Evolutionary conservation across 495 filamentous ascomycete species (phyloP), one percentile per base, ranked within the genome.

Genomic region (Amniculicola lignicola): DNA sequence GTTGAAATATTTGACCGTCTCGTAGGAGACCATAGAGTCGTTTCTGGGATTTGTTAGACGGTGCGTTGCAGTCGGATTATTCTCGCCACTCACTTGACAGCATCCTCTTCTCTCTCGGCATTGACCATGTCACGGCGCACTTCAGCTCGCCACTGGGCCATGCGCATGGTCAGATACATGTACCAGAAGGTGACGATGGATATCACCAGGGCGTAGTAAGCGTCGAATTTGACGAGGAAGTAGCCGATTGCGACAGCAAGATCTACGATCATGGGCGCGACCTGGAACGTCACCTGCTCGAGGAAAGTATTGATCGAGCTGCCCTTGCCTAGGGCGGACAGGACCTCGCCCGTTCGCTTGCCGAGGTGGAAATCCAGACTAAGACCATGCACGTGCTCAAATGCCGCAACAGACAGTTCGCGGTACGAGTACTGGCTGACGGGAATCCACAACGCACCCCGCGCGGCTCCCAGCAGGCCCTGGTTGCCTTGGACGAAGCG

Each of bases 1-100:
- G 65, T 96, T 96, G 78, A 98, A 98, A 67, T 97, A 97, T 69
- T 98, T 97, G 64, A 98, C 93, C 21, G 93, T 97, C 70, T 98
- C 93, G 68, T 97, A 98, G 10, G 90, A 93, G 29, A 90, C 84
- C 80, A 98, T 94, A 0, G 93, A 96, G 66, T 98, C 94, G 62
- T 96, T 96, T 74, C 81, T 84, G 47, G 7, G 1, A 41, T 4
- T 41, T 25, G 37, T 62, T 57, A 64, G 49, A 9, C 24, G 18
- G 27, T 14, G 18, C 16, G 10, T 11, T 22, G 16, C 33, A 27
- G 11, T 0, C 10, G 11, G 16, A 14, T 29, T 33, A 38, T 23
- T 7, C 6, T 19, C 15, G 39, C 11, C 11, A 66, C 73, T 56
- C 65, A 76, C 73, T 96, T 97, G 45, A 96, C 90, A 2, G 93